Evolutionary conservation across 73 alveolate genomes (phyloP), one percentile per base, ranked within the genome.

Genomic region (Stentor roeselii): DNA sequence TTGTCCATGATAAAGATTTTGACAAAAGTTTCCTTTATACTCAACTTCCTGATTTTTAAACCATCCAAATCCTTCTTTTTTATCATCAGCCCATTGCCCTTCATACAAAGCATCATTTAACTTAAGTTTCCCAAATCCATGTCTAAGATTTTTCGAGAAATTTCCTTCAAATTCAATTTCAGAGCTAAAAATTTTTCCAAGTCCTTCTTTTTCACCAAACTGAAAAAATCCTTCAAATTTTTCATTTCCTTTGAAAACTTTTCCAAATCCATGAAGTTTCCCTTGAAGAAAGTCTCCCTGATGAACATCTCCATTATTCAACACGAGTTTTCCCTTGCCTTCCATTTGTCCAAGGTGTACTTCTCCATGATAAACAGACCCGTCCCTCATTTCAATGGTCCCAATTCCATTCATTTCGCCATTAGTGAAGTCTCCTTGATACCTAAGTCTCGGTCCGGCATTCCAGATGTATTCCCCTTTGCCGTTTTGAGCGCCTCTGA

Each of bases 151-250:
- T 15, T 76, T 76, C 21, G n/a, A 21, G n/a, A 76, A 76, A 39
- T 39, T 14, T 0, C 99, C 99, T 60, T 92, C 97, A 75, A 88
- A 92, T 75, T 80, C 67, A 21, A 50, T 6, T 27, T 76, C 39
- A 15, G 6, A 11, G 6, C 30, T 50, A 11, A 11, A 11, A 21
- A 50, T 6, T 21, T 50, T 50, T 11, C 96, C 96, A 60, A 83
- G 82, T 30, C 96, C 96, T 3, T 90, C 93, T 88, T 78, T 87
- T 61, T 67, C 58, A 82, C 86, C 86, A 59, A 86, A 85, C 77
- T 78, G 84, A 92, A 89, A 90, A 75, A 83, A 92, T 30, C 96
- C 96, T 36, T 82, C 75, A 76, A 88, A 90, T 59, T 27, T 21
- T 50, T 87, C 92, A 83, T 86, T 90, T 30, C 50, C 50, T 78